Conservation (phyloP, 345 rosid genomes). For the Clausena lansium region DNA sequence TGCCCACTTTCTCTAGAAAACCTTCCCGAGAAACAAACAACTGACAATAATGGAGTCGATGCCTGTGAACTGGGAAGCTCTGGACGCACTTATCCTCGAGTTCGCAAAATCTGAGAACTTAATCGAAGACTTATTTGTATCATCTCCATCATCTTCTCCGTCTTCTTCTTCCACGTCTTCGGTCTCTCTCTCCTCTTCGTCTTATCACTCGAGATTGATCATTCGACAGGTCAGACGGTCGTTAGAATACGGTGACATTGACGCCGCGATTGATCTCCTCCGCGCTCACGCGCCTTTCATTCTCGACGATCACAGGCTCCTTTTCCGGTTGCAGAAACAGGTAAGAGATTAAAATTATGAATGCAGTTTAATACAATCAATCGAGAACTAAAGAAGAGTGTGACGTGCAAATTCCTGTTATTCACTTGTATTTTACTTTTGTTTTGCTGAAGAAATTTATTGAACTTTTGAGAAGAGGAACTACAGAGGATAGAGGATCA, state of each 20-base stretch:
- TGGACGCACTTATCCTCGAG: conserved; percentile 77
- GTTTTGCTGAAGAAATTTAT: conserved; percentile 66
- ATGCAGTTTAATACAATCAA: conserved; percentile 8
- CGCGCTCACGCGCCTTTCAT: conserved; percentile 66
- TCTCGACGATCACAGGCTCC: conserved; percentile 76
- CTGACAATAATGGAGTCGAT: conserved; percentile 47
- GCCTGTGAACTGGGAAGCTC: conserved; percentile 89
- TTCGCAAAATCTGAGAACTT: conserved; percentile 85
- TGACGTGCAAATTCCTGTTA: not conserved
- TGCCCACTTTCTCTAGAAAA: conserved; percentile 3
- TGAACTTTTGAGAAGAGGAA: conserved; percentile 83
- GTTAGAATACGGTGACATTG: conserved; percentile 74
- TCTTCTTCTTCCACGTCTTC: conserved; percentile 48
- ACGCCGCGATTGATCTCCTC: conserved; percentile 60
- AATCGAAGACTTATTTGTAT: conserved; percentile 44
- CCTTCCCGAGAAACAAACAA: conserved; percentile 20
- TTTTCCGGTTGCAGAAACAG: conserved; percentile 90
- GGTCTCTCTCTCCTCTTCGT: conserved; percentile 56
- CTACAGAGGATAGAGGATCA: conserved; percentile 52
- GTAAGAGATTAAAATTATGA: conserved; percentile 26
- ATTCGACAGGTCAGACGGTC: conserved; percentile 74
- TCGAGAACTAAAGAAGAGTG: not conserved
- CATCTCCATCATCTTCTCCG: conserved; percentile 37
- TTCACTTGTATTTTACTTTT: not conserved
- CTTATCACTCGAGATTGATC: conserved; percentile 67